A percentile compares a stretch with the other conserved stretches of the same genome.
Conservation (phyloP, 208 protist genomes). For the Phytomonas francai region DNA sequence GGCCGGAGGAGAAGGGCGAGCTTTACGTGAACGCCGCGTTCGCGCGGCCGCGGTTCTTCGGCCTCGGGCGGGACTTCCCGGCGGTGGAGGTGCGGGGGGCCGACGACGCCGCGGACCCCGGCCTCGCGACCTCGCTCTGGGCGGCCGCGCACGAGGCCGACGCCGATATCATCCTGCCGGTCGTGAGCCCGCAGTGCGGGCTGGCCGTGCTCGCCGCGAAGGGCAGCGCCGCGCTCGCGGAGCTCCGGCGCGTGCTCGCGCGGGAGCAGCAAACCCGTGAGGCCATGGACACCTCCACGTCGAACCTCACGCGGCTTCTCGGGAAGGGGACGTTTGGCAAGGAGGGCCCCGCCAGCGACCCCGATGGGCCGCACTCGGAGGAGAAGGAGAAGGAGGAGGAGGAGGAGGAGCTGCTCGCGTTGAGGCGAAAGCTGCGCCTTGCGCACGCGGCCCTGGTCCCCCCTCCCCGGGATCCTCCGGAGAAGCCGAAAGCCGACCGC, state of each 20-base stretch:
- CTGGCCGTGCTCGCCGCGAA: slow-evolving; percentile 40
- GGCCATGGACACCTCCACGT: slow-evolving; percentile 65
- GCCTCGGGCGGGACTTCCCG: slow-evolving; percentile 56
- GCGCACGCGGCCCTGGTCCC: slow-evolving; percentile 14
- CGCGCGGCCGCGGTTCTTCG: slow-evolving; percentile 56
- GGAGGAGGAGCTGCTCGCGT: slow-evolving; percentile 13
- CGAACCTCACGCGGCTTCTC: slow-evolving; percentile 45
- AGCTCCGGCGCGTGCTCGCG: slow-evolving; percentile 39
- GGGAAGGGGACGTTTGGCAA: slow-evolving; percentile 27
- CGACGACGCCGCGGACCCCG: slow-evolving; percentile 4
- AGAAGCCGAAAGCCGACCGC: background rate
- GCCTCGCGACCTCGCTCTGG: slow-evolving; percentile 9
- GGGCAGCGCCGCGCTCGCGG: too few species aligned
- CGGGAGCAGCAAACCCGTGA: slow-evolving; percentile 49
- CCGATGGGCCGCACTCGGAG: background rate
- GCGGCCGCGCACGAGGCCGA: slow-evolving; percentile 17
- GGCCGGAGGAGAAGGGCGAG: slow-evolving; percentile 12
- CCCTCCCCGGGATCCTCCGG: background rate
- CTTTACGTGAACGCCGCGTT: slow-evolving; percentile 18
- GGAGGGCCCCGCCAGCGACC: slow-evolving; percentile 2
- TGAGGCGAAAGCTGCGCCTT: slow-evolving; percentile 19
- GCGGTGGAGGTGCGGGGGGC: background rate
- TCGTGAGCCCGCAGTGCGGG: slow-evolving; percentile 37
- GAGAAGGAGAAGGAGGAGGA: slow-evolving; percentile 10
- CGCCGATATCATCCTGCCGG: slow-evolving; percentile 70